A percentile compares a stretch with the other conserved stretches of the same genome.
These are phyloP conservation scores for Gomphus bonarii DNA, from an alignment of 1,284 basidiomycete species.

Conservation along the genomic window DNA sequence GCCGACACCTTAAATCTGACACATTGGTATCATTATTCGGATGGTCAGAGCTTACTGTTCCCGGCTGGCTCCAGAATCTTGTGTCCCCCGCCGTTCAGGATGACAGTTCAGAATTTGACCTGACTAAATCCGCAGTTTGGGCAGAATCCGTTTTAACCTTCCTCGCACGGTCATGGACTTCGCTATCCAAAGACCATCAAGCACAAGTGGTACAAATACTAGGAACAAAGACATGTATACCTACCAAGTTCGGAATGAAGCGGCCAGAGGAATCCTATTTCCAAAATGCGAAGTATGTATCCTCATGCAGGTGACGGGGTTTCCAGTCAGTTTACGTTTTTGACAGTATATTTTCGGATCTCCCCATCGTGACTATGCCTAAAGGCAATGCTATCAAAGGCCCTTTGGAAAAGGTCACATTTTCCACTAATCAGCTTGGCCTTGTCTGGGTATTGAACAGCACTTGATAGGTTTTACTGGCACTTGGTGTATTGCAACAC, in stretches of 20 bases:
- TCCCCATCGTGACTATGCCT: conserved; percentile 74
- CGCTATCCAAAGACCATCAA: conserved; percentile 50
- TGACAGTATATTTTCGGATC: conserved; percentile 65
- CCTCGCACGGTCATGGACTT: conserved; percentile 71
- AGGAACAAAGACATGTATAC: conserved; percentile 68
- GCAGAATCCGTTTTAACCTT: conserved; percentile 74
- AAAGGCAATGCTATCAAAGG: conserved; percentile 63
- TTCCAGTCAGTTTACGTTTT: neutral
- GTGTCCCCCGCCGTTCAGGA: conserved; percentile 35
- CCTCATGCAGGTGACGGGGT: neutral
- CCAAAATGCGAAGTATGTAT: conserved; percentile 53
- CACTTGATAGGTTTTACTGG: conserved; percentile 39
- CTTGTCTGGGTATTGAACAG: neutral
- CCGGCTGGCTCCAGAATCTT: conserved; percentile 72
- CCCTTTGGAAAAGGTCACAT: conserved; percentile 48
- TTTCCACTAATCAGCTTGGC: neutral
- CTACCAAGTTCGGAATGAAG: conserved; percentile 72
- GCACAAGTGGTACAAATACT: conserved; percentile 48
- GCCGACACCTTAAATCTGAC: conserved; percentile 49
- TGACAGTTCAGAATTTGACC: conserved; percentile 46
- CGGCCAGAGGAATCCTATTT: conserved; percentile 79
- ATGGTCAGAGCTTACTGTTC: conserved; percentile 73
- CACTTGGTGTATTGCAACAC: conserved; percentile 82
- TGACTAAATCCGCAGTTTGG: conserved; percentile 63
- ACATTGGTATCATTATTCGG: conserved; percentile 56